Base-by-base conservation (phyloP, 163 green algal genomes). In the Picocystis sp. region DNA sequence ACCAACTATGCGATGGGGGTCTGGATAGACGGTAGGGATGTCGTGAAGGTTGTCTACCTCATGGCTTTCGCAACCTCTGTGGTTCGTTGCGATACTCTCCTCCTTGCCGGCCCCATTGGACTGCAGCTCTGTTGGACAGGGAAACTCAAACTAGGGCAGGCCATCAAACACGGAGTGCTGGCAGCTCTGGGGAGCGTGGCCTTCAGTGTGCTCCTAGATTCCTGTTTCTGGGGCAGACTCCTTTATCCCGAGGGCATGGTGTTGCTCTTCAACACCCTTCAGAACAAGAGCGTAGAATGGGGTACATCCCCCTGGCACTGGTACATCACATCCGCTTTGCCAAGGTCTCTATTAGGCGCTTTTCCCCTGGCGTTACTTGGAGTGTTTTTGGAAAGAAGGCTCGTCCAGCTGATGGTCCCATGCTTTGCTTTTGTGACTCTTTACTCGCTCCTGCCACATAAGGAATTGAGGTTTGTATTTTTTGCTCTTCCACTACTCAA, bases 181-280 rank as follows among this genome's bases (percentile, higher is more conserved):
- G 63, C 65, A 22, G 63, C 21, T 0, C 47, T 52, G 1, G 49
- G 34, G 38, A 69, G 63, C 43, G 44, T 81, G 29, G 50, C 45
- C 0, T n/a, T 68, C 41, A 80, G 67, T 8, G 51, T 83, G 3
- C 22, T 38, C 11, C 50, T 84, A 2, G 80, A 92, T 59, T 87
- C 77, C 10, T 22, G 65, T 10, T 56, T 88, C 15, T 92, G 82
- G 81, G 25, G 59, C 15, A 58, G 76, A n/a, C 75, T 38, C 67
- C 42, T 91, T n/a, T 92, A 80, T 80, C 82, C 82, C 11, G 82
- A 93, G 64, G 71, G 71, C 3, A 66, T 78, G 47, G 82, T 92
- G 10, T 64, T 92, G 5, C 78, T 65, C 49, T 93, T 92, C 76
- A 93, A 92, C 65, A 87, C 79, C 5, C 66, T 70, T 43, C 51